Evolutionary conservation across 345 rosid species (phyloP).

Genomic region (Salix purpurea): DNA sequence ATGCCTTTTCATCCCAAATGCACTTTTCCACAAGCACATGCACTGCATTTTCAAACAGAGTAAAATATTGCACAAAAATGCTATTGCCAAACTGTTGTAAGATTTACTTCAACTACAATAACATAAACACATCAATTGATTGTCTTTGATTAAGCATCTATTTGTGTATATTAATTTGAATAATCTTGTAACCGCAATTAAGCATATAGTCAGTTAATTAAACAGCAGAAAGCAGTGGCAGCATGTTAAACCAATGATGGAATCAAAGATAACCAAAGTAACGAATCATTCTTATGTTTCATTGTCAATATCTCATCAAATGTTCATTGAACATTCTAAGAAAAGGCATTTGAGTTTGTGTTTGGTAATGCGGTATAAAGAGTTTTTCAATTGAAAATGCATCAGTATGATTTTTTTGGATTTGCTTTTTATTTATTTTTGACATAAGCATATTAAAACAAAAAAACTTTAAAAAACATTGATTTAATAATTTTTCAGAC

Average conservation of each 20-base stretch:
- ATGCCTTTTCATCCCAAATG: background rate
- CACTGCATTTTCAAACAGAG: background rate
- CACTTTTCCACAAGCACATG: background rate
- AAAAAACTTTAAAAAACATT: too few relatives aligned
- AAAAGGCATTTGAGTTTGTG: background rate
- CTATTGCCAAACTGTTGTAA: background rate
- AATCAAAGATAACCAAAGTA: background rate
- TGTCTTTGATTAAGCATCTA: background rate
- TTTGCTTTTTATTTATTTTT: background rate
- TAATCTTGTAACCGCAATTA: background rate
- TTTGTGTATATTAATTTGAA: background rate
- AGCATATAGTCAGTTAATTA: background rate
- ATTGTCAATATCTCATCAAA: background rate
- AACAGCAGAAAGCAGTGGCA: background rate
- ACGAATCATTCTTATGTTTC: background rate
- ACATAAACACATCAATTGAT: background rate
- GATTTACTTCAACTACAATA: background rate
- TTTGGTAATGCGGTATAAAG: too few relatives aligned
- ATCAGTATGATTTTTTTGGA: too few relatives aligned
- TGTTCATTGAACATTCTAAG: background rate
- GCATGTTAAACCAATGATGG: background rate
- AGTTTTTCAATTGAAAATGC: too few relatives aligned
- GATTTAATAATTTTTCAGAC: too few relatives aligned
- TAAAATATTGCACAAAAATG: background rate
- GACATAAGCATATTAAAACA: background rate